Conservation (phyloP, 345 rosid genomes). For the Arabidopsis thaliana region DNA sequence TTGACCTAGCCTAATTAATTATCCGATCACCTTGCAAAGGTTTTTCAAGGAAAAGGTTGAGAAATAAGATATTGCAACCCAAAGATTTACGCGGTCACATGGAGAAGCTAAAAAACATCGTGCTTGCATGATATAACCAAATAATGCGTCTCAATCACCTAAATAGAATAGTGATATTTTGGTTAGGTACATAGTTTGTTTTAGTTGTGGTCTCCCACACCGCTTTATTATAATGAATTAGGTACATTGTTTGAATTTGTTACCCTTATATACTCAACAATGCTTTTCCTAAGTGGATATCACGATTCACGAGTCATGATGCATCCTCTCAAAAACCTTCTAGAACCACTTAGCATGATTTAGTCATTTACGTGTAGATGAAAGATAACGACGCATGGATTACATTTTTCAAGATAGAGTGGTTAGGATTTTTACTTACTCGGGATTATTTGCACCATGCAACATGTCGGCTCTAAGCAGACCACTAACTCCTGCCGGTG, state of each 20-base stretch:
- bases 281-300: slow-evolving; percentile 39
- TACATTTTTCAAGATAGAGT: slow-evolving; percentile 36
- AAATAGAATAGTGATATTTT: slow-evolving; percentile 18
- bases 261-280: background rate
- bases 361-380: slow-evolving; percentile 10
- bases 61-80: slow-evolving; percentile 30
- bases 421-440: slow-evolving; percentile 52
- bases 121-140: slow-evolving; percentile 42
- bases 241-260: slow-evolving; percentile 29
- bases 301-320: slow-evolving; percentile 29
- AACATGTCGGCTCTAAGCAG: slow-evolving; percentile 63
- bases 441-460: slow-evolving; percentile 58
- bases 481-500: slow-evolving; percentile 68
- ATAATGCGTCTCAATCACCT: slow-evolving; percentile 40
- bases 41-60: background rate
- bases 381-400: slow-evolving; percentile 8
- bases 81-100: slow-evolving; percentile 44
- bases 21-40: slow-evolving; percentile 12
- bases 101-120: slow-evolving; percentile 32
- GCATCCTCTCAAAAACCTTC: slow-evolving; percentile 27
- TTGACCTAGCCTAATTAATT: slow-evolving; percentile 20
- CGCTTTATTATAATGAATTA: slow-evolving; percentile 21
- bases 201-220: slow-evolving; percentile 44
- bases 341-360: slow-evolving; percentile 18
- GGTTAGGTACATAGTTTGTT: slow-evolving; percentile 35